Evolutionary conservation across 2,329 filamentous ascomycete species (phyloP).

Genomic region (Arthrobotrys conoides): DNA sequence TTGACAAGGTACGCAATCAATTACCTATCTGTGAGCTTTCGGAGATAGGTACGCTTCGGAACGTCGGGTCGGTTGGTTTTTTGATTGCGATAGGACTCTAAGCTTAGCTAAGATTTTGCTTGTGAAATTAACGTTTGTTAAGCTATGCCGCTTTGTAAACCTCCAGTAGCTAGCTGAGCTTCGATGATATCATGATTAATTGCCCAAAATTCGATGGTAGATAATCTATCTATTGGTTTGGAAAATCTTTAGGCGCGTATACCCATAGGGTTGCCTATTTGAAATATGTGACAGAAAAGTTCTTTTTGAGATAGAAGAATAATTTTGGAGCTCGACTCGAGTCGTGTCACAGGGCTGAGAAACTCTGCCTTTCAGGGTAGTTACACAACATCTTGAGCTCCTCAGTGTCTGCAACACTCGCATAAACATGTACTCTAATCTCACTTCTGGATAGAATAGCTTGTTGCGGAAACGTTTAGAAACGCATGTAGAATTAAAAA

Average conservation of each 20-base stretch:
- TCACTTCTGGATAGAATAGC: not conserved
- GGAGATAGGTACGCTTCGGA: conserved; percentile 14
- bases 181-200: not conserved
- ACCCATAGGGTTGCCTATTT: too few relatives aligned
- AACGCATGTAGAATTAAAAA: not conserved
- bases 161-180: not conserved
- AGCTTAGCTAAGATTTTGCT: not conserved
- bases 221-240: not conserved
- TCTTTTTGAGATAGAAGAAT: not conserved
- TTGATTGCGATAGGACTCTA: not conserved
- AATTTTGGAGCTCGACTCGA: not conserved
- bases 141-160: not conserved
- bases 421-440: not conserved
- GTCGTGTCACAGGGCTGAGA: not conserved
- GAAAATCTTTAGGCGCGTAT: too few relatives aligned
- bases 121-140: too few relatives aligned
- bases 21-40: not conserved
- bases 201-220: not conserved
- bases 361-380: conserved; percentile 3
- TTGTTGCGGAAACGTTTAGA: not conserved
- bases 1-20: not conserved
- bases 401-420: not conserved
- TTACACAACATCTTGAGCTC: conserved; percentile 24
- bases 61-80: not conserved
- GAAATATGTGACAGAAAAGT: too few relatives aligned